phyloP scores from a whole-genome alignment of 2,329 filamentous ascomycete species.

The Coniella vitis region DNA sequence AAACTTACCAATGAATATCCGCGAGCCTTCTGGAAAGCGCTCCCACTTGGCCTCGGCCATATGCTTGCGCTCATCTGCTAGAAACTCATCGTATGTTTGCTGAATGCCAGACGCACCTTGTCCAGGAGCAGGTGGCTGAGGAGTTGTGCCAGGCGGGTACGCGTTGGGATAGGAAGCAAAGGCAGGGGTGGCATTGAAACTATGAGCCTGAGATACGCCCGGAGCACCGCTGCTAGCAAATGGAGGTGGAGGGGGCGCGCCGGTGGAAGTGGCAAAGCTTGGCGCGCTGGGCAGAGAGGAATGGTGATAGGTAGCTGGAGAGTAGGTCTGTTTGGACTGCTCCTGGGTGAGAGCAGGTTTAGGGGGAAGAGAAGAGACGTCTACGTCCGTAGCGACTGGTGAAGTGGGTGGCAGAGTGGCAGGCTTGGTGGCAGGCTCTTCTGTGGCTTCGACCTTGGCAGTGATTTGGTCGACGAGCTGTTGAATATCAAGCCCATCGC shows the following conservation, averaged over 20 bases:
- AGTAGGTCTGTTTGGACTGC: constrained; percentile 16
- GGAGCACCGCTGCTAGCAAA: constrained; percentile 8
- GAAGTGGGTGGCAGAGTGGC: constrained; percentile 7
- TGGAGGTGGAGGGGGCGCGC: constrained; percentile 8
- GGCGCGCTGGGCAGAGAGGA: constrained; percentile 14
- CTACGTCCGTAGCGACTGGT: constrained; percentile 18
- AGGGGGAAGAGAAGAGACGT: constrained; percentile 24
- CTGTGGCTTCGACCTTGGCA: constrained; percentile 22
- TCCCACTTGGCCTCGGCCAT: constrained; percentile 77
- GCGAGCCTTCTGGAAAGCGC: constrained; percentile 67
- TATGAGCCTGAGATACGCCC: constrained; percentile 10
- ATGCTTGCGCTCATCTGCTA: constrained; percentile 66
- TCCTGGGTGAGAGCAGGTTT: constrained; percentile 23
- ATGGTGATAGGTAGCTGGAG: constrained; percentile 15
- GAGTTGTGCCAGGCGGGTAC: constrained; percentile 13
- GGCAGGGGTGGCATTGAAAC: constrained; percentile 8
- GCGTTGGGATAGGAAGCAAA: constrained; percentile 16
- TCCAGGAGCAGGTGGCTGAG: constrained; percentile 6
- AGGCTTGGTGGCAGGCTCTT: constrained; percentile 14
- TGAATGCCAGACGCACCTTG: constrained; percentile 33
- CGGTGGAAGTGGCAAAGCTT: constrained; percentile 9
- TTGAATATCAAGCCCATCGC: constrained; percentile 26
- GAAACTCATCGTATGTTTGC: constrained; percentile 64
- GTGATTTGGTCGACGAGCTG: constrained; percentile 31
- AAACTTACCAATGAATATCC: constrained; percentile 70